Evolutionary conservation across 441 rosid genomes (phyloP), one percentile per base, ranked within the genome.

Genomic region (Lepidium campestre): DNA sequence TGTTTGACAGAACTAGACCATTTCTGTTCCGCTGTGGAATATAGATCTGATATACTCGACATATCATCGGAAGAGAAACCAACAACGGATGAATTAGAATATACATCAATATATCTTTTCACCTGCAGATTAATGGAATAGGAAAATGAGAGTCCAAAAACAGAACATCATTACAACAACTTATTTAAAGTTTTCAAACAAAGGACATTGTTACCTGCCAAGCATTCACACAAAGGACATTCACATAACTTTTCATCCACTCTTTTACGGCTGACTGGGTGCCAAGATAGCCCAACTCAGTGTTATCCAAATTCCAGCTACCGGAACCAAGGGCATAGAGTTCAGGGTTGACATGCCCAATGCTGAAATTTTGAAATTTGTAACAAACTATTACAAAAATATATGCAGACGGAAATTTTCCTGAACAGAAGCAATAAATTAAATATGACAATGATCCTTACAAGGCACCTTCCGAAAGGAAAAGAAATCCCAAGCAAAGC

Each of bases 401-500:
- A 39, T 3, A 14, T 12, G 5, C 0, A 8, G 7, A 40, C 15
- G 39, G 32, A 34, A 7, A 29, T 57, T 54, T 42, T 61, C 42
- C 71, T 46, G 66, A 66, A 32, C 4, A 71, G 20, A 74, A 57
- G 46, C 65, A 77, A 39, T 39, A 31, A 52, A 17, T 57, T 57
- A 75, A 41, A 44, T 73, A 57, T 57, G 60, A 82, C 14, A 75
- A 80, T 76, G 75, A 80, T 79, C 83, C 97, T 83, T 83, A 91
- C 88, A 84, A 80, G 78, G 86, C 86, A 91, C 98, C 98, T 94
- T 94, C 99, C 98, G 77, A 88, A 94, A 71, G 99, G 98, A 85
- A 83, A 83, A 11, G 98, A 91, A 64, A 94, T 75, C 57, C 97
- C 98, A 56, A 94, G 87, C 76, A 91, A 68, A 41, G 97, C 96